phyloP scores from a whole-genome alignment of 768 basidiomycete genomes.

The Mycena crocata region DNA sequence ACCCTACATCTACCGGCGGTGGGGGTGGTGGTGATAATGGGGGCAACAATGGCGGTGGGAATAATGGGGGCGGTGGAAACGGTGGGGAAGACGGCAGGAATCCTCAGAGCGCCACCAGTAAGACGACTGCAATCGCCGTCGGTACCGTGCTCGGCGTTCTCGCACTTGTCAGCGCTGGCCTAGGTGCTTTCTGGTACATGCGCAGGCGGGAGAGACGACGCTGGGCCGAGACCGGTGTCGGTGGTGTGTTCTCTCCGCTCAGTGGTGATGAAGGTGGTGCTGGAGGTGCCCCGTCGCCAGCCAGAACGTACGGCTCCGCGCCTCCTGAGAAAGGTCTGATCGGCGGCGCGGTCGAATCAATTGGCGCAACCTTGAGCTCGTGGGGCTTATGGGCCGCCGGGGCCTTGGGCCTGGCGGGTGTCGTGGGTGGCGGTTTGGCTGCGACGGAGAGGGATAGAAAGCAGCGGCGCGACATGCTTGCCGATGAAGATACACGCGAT shows the following conservation, averaged over 20 bases:
- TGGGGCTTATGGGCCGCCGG: conserved; percentile 32
- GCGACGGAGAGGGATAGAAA: conserved; percentile 43
- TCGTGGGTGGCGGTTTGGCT: conserved; percentile 48
- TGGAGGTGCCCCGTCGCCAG: conserved; percentile 41
- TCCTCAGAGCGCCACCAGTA: conserved; percentile 23
- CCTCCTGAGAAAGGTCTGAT: conserved; percentile 28
- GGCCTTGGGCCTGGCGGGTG: conserved; percentile 29
- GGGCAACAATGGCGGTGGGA: conserved; percentile 26
- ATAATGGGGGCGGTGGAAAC: conserved; percentile 35
- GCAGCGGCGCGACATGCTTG: conserved; percentile 77
- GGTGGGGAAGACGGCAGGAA: conserved; percentile 29
- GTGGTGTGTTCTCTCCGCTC: conserved; percentile 34
- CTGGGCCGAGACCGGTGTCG: conserved; percentile 27
- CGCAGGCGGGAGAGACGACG: conserved; percentile 44
- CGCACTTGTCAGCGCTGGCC: conserved; percentile 58
- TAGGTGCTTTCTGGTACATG: conserved; percentile 57
- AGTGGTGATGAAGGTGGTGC: conserved; percentile 46
- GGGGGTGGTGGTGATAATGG: conserved; percentile 20
- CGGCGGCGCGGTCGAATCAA: conserved; percentile 34
- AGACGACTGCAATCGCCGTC: conserved; percentile 64
- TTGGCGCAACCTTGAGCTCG: conserved; percentile 27
- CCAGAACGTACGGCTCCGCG: conserved; percentile 39
- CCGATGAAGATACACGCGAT: conserved; percentile 76
- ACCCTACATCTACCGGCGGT: conserved; percentile 31
- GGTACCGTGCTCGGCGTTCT: conserved; percentile 72